phyloP scores from a whole-genome alignment of 148 eudicot genomes.

The Nepenthes mirabilis region DNA sequence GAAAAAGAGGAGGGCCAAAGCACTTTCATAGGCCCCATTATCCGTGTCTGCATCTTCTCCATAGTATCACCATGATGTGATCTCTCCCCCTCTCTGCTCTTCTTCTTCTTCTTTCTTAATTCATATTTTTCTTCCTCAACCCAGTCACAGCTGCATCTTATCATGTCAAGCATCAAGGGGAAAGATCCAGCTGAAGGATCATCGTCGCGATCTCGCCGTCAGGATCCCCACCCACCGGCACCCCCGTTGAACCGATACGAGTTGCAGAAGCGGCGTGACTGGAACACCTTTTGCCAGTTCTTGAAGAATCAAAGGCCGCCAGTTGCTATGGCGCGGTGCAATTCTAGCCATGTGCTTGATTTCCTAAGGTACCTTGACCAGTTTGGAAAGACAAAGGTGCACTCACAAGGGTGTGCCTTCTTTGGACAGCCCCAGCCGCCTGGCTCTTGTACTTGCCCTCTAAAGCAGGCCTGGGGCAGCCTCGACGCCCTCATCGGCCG shows the following conservation, averaged over 20 bases:
- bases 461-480: no score
- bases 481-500: no score
- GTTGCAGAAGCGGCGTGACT: not conserved
- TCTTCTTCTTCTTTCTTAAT: no score
- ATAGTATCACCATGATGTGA: no score
- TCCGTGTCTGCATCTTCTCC: no score
- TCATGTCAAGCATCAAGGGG: not conserved
- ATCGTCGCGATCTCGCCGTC: not conserved
- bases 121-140: no score
- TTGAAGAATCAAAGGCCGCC: not conserved
- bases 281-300: not conserved
- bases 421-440: not conserved
- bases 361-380: not conserved
- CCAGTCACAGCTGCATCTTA: no score
- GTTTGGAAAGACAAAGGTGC: no score
- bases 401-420: not conserved
- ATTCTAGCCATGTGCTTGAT: not conserved
- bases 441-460: not conserved
- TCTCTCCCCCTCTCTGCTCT: no score
- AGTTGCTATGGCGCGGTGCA: not conserved
- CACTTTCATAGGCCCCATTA: no score
- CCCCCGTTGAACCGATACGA: not conserved
- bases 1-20: no score
- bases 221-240: not conserved
- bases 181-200: not conserved